Evolutionary conservation across 495 filamentous ascomycete genomes (phyloP).

Genomic region (Chaetomium fimeti): DNA sequence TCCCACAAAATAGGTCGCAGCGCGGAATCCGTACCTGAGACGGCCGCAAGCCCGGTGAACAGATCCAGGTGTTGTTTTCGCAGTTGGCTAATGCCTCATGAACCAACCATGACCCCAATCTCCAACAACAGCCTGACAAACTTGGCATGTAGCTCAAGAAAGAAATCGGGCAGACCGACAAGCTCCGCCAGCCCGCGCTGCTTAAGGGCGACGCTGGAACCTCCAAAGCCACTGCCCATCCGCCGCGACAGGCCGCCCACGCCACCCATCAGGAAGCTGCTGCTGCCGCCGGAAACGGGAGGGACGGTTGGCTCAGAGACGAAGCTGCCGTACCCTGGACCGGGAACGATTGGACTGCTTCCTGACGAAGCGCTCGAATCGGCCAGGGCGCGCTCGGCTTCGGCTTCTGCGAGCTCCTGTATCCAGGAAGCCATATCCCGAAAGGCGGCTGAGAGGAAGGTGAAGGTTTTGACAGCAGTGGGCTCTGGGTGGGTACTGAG

Average conservation of each 20-base stretch:
- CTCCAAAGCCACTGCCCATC: slow-evolving; percentile 40
- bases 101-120: slow-evolving; percentile 53
- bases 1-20: too few relatives aligned
- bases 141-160: slow-evolving; percentile 76
- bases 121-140: slow-evolving; percentile 75
- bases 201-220: slow-evolving; percentile 53
- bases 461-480: slow-evolving; percentile 71
- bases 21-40: too few relatives aligned
- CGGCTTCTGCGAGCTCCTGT: slow-evolving; percentile 56
- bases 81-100: slow-evolving; percentile 26
- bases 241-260: slow-evolving; percentile 41
- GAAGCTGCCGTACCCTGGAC: slow-evolving; percentile 34
- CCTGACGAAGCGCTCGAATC: slow-evolving; percentile 41
- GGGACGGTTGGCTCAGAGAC: slow-evolving; percentile 29
- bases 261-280: slow-evolving; percentile 49
- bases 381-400: slow-evolving; percentile 53
- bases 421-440: slow-evolving; percentile 74
- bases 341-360: slow-evolving; percentile 34
- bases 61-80: too few relatives aligned
- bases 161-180: slow-evolving; percentile 81
- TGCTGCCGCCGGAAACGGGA: slow-evolving; percentile 27
- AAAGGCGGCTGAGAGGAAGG: slow-evolving; percentile 71
- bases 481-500: slow-evolving; percentile 69
- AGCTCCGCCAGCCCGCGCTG: slow-evolving; percentile 81
- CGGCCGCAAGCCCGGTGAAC: too few relatives aligned